phyloP scores from a whole-genome alignment of 495 filamentous ascomycete genomes.

The Hypoxylon lienhwacheense region DNA sequence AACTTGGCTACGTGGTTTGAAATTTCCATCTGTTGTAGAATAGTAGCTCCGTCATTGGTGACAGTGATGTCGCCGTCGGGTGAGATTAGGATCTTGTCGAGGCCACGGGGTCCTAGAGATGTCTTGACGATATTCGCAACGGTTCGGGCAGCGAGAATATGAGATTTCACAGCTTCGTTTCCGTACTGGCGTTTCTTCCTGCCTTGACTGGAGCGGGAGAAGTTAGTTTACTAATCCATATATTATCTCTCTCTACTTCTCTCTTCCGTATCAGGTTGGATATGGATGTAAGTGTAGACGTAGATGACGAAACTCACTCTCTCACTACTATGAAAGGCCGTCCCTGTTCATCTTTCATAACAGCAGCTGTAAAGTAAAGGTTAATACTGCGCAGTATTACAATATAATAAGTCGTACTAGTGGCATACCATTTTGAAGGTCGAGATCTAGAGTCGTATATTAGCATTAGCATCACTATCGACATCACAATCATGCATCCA shows the following conservation, averaged over 20 bases:
- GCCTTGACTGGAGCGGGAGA: slow-evolving; percentile 70
- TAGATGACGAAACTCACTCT: slow-evolving; percentile 69
- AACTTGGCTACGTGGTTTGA: slow-evolving; percentile 97
- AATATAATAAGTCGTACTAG: background rate
- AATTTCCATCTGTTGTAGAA: slow-evolving; percentile 98
- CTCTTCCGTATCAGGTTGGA: too few species aligned
- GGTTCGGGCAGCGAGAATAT: slow-evolving; percentile 94
- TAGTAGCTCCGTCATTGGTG: slow-evolving; percentile 98
- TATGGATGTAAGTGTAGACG: too few species aligned
- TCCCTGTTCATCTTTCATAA: slow-evolving; percentile 85
- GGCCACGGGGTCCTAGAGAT: slow-evolving; percentile 90
- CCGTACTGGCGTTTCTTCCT: slow-evolving; percentile 97
- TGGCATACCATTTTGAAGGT: slow-evolving; percentile 54
- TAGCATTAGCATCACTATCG: too few species aligned
- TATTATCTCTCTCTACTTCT: too few species aligned
- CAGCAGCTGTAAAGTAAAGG: slow-evolving; percentile 47
- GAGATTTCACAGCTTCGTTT: slow-evolving; percentile 94
- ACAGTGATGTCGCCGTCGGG: slow-evolving; percentile 99
- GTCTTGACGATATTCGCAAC: slow-evolving; percentile 97
- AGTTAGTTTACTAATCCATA: slow-evolving; percentile 5
- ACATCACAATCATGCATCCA: too few species aligned
- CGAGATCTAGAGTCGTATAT: slow-evolving; percentile 46
- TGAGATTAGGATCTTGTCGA: slow-evolving; percentile 99
- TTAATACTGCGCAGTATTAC: slow-evolving; percentile 14
- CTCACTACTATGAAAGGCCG: slow-evolving; percentile 97